phyloP scores from a whole-genome alignment of 768 basidiomycete species.

The Trametes punicea region DNA sequence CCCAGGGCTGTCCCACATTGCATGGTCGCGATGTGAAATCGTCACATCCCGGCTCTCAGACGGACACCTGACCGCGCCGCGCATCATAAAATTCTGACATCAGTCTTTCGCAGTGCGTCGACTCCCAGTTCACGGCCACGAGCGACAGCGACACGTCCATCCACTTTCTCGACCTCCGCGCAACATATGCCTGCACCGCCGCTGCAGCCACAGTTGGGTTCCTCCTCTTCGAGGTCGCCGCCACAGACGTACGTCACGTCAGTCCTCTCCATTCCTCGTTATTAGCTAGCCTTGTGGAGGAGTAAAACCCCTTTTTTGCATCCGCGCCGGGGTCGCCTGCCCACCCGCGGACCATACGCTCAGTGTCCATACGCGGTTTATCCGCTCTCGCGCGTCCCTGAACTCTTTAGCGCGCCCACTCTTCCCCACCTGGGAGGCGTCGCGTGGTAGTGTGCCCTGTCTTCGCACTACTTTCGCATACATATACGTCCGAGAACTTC shows the following conservation, averaged over 20 bases:
- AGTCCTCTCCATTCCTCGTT: neutral
- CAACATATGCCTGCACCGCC: too few relatives aligned
- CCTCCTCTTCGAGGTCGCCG: neutral
- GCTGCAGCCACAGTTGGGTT: too few relatives aligned
- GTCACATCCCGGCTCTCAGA: neutral
- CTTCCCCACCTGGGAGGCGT: neutral
- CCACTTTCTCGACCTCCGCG: too few relatives aligned
- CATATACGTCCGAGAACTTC: too few relatives aligned
- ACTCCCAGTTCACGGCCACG: too few relatives aligned
- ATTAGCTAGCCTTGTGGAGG: too few relatives aligned
- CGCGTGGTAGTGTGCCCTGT: too few relatives aligned
- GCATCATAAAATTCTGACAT: too few relatives aligned
- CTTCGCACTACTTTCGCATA: too few relatives aligned
- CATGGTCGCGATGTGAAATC: neutral
- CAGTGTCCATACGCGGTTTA: slow-evolving; percentile 1
- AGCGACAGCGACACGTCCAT: too few relatives aligned
- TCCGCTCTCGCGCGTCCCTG: neutral
- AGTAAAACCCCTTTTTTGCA: neutral
- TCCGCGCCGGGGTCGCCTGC: slow-evolving; percentile 5
- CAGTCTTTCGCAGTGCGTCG: too few relatives aligned
- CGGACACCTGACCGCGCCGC: too few relatives aligned
- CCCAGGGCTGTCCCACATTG: neutral
- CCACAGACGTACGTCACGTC: slow-evolving; percentile 3
- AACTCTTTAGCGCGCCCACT: neutral
- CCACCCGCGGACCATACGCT: neutral